Evolutionary conservation across 129 eudicot species (phyloP).

Genomic region (Centrapalus pauciflorus): DNA sequence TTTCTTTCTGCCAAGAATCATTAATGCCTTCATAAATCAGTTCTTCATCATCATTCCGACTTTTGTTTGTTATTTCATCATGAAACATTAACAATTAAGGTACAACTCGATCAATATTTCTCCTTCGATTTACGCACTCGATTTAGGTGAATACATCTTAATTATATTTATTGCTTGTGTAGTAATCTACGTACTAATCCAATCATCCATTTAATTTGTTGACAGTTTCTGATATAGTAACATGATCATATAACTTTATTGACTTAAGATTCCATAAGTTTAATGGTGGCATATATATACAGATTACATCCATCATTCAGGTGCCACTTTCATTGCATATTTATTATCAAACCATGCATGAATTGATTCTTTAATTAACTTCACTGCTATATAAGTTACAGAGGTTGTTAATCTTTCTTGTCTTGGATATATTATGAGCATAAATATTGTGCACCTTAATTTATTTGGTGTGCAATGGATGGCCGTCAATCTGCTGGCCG

Average conservation of each 20-base stretch:
- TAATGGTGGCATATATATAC: background rate
- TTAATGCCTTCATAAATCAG: slow-evolving; percentile 29
- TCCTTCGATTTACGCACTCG: background rate
- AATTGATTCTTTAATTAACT: background rate
- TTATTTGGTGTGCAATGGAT: no score
- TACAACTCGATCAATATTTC: slow-evolving; percentile 6
- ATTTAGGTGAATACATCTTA: slow-evolving; percentile 4
- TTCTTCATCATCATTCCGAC: slow-evolving; percentile 11
- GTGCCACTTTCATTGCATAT: slow-evolving; percentile 4
- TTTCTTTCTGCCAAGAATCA: background rate
- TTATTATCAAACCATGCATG: slow-evolving; percentile 5
- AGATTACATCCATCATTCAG: background rate
- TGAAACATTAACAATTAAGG: slow-evolving; percentile 17
- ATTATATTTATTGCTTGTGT: background rate
- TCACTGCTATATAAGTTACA: background rate
- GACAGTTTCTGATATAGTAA: background rate
- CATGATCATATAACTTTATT: slow-evolving; percentile 12
- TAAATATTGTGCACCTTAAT: background rate
- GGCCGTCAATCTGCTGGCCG: no score
- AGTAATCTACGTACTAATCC: no score
- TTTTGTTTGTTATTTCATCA: background rate
- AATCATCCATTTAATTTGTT: background rate
- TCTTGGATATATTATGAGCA: background rate
- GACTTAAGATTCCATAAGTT: background rate
- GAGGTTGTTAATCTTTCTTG: background rate